Evolutionary conservation across 2,329 filamentous ascomycete species (phyloP), one percentile per base, ranked within the genome.

Genomic region (Acrocalymma vagum): DNA sequence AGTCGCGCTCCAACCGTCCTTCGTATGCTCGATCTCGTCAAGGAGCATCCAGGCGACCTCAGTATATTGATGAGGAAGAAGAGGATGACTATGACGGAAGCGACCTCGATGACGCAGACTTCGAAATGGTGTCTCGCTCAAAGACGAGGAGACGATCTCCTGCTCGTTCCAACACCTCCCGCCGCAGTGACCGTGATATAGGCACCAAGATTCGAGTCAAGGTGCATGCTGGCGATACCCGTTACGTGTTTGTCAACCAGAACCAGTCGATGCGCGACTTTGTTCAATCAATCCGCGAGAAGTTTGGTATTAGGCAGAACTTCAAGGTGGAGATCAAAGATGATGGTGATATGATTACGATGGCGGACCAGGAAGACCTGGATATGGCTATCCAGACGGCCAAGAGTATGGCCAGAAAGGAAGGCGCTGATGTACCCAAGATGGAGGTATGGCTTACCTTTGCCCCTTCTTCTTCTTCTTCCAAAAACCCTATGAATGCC

Each of bases 341-440:
- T 51, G 94, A 97, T 56, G 87, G 90, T 55, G 93, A 97, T 63
- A 93, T 96, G 88, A 95, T 99, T 63, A 96, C 93, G 21, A 87
- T 99, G 83, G 91, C 88, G 20, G 94, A 99, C 69, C 90, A 96
- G 70, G 94, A 99, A 62, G 94, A 99, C 73, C 73, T 96, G 49
- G 92, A 97, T 34, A 88, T 96, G 84, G 85, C 90, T 18, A 79
- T 97, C 38, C 80, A 82, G 67, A 81, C 77, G 30, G 85, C 86
- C 6, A 88, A 84, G 69, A 80, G 81, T 33, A 74, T 76, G 44
- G 91, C 88, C 31, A 83, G 78, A 72, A 88, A 82, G 69, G 87
- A 93, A 65, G 82, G 85, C 58, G 78, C 80, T 49, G 92, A 95
- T 50, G 87, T 91, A 76, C 91, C 89, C 36, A 96, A 96, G 80